A percentile compares a stretch with the other conserved stretches of the same genome.
These are phyloP conservation scores for Mallotus japonicus DNA, from an alignment of 441 rosid species.

Conservation along the genomic window DNA sequence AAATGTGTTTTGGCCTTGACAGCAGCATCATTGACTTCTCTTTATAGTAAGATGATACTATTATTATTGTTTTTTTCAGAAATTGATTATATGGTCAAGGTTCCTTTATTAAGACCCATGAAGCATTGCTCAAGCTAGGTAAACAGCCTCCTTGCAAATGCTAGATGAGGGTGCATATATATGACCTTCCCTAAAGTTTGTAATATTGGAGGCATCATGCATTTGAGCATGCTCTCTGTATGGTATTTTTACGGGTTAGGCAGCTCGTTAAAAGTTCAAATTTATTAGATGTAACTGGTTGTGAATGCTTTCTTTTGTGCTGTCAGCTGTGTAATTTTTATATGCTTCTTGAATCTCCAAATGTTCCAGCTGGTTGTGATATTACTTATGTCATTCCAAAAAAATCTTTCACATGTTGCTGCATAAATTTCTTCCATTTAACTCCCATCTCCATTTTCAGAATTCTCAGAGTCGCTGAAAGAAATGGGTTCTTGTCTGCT, in stretches of 20 bases:
- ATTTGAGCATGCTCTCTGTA: background rate
- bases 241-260: background rate
- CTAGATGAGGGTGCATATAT: background rate
- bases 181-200: background rate
- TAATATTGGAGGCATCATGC: background rate
- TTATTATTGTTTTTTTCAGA: background rate
- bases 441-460: constrained; percentile 39
- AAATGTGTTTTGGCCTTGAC: background rate
- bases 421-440: constrained; percentile 12
- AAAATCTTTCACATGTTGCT: background rate
- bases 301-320: background rate
- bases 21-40: background rate
- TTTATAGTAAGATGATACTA: background rate
- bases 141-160: background rate
- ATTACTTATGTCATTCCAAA: background rate
- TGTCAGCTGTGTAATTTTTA: background rate
- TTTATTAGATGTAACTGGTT: background rate
- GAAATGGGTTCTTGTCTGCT: constrained; percentile 91
- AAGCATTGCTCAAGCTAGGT: background rate
- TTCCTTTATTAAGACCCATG: background rate
- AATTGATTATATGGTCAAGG: background rate
- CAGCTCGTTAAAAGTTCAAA: background rate
- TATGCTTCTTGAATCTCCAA: background rate
- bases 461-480: constrained; percentile 89
- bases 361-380: background rate